Percentiles rank a stretch among this genome's conserved stretches.
Conservation (phyloP, 2,329 filamentous ascomycete species). For the Ceratocystis lukuohia region DNA sequence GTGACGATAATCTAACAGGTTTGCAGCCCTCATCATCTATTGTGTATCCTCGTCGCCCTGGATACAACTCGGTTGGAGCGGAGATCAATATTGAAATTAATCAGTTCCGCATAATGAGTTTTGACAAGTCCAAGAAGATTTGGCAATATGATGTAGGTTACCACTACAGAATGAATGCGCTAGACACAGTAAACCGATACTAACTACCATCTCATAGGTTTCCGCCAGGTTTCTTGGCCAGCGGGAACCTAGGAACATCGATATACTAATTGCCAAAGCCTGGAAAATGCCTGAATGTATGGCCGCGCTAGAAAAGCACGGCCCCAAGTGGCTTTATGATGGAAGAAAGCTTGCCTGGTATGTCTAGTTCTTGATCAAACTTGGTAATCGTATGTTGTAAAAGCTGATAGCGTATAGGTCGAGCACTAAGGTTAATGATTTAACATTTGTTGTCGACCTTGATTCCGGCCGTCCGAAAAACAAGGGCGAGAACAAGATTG, state of each 20-base stretch:
- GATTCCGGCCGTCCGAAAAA: conserved; percentile 36
- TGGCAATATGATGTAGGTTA: conserved; percentile 73
- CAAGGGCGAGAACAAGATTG: conserved; percentile 36
- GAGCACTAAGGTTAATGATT: conserved; percentile 27
- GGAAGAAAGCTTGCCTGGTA: conserved; percentile 79
- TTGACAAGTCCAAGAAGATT: conserved; percentile 46
- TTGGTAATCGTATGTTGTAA: neutral
- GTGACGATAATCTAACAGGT: neutral
- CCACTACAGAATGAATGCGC: neutral
- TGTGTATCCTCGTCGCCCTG: conserved; percentile 32
- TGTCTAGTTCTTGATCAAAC: conserved; percentile 19
- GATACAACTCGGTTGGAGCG: conserved; percentile 45
- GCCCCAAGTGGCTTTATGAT: conserved; percentile 56
- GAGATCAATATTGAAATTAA: conserved; percentile 51
- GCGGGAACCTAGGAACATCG: conserved; percentile 22
- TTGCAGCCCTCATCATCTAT: conserved; percentile 6
- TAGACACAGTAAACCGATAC: neutral
- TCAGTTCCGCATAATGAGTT: conserved; percentile 53
- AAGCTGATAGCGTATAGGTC: conserved; percentile 24
- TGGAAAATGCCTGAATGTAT: conserved; percentile 35
- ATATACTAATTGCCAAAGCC: conserved; percentile 57
- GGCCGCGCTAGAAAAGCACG: conserved; percentile 36
- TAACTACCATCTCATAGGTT: conserved; percentile 11
- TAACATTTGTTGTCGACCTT: conserved; percentile 54
- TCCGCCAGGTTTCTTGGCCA: conserved; percentile 15